Evolutionary conservation across 306 rosid species (phyloP).

Genomic region (Trifolium fragiferum): DNA sequence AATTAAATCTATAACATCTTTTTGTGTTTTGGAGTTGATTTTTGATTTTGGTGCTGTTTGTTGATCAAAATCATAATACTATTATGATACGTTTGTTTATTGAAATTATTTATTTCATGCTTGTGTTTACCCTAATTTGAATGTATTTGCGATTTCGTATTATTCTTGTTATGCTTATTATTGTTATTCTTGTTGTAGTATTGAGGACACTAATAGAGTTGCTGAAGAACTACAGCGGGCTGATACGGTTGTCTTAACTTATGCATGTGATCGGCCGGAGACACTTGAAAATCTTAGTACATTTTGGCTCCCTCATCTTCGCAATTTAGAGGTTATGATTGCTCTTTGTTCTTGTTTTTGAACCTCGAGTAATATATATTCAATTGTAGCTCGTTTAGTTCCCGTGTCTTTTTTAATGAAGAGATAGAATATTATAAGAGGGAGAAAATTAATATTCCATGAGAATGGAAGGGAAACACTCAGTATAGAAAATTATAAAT

Average conservation of each 20-base stretch:
- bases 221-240: constrained; percentile 93
- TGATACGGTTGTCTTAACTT: constrained; percentile 92
- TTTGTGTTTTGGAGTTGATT: neutral
- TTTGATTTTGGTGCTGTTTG: constrained; percentile 21
- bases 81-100: neutral
- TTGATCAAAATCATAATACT: neutral
- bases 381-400: neutral
- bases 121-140: constrained; percentile 6
- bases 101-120: neutral
- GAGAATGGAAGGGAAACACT: neutral
- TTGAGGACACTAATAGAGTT: constrained; percentile 79
- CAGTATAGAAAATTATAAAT: neutral
- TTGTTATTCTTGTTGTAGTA: constrained; percentile 47
- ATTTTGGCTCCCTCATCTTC: constrained; percentile 96
- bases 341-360: neutral
- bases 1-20: neutral
- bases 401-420: constrained; percentile 4
- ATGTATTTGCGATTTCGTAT: neutral
- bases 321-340: constrained; percentile 78
- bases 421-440: neutral
- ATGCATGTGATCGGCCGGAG: constrained; percentile 89
- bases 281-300: constrained; percentile 83
- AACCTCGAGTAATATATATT: neutral
- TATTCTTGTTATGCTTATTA: neutral
- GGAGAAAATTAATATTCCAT: neutral